Evolutionary conservation across 306 rosid species (phyloP), one percentile per base, ranked within the genome.

Genomic region (Macrotyloma uniflorum): DNA sequence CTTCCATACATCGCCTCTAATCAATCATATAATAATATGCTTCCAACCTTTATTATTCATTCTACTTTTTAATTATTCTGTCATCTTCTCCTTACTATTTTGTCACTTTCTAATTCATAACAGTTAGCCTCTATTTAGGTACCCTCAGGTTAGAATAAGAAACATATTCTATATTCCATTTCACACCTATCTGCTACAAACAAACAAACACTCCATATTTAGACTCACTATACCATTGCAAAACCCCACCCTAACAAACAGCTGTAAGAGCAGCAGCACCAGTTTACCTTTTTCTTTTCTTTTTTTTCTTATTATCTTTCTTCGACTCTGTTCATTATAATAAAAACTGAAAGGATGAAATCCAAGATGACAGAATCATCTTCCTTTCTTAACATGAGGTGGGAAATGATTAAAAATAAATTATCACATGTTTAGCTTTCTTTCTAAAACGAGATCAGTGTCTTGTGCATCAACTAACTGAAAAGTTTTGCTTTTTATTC

Each of bases 31-130:
- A 50, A 26, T 49, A 49, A 22, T 22, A 36, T 15, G 24, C 15
- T 16, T 22, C 28, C 4, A 45, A 42, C 10, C 55, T 23, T 35
- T 63, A 4, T 61, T 63, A 19, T 32, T 54, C 4, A 19, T 32
- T 54, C 4, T 47, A 47, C 22, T 26, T 26, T 26, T 26, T 8
- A 16, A 36, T 67, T 70, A 42, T 28, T 70, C 8, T 28, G 24
- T 55, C 76, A 10, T 72, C 79, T 55, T 55, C 80, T 30, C 16
- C 49, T 64, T 68, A 19, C 75, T 72, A 15, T 6, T 53, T 77
- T 70, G 30, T 55, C 36, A n/a, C 46, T 15, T 53, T 22, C 4
- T 18, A 57, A 45, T 59, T 24, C 12, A 28, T 53, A 40, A 42
- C 54, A 76, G 74, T 72, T 58, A 36, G 51, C 50, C 71, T 47